A percentile compares a stretch with the other conserved stretches of the same genome.
phyloP scores from a whole-genome alignment of 2,329 filamentous ascomycete species.

The Apiospora marii region DNA sequence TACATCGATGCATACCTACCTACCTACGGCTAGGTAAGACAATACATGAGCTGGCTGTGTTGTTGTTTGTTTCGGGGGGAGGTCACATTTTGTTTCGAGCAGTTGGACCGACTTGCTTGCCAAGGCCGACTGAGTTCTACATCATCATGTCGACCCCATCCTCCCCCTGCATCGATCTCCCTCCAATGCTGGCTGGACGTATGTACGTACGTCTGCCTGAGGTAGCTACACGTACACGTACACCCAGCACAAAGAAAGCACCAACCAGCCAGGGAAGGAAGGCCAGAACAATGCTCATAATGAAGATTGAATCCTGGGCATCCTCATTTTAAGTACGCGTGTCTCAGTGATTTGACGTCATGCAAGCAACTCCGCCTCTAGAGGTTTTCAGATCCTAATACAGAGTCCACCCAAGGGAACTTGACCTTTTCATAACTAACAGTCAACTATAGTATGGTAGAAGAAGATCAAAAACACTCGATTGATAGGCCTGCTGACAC shows the following conservation, averaged over 20 bases:
- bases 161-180: background rate
- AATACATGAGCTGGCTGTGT: background rate
- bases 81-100: background rate
- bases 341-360: slow-evolving; percentile 5
- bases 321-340: slow-evolving; percentile 18
- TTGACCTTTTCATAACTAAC: no score
- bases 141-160: background rate
- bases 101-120: background rate
- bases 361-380: background rate
- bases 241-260: background rate
- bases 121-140: slow-evolving; percentile 8
- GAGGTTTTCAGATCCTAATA: background rate
- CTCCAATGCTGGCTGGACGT: background rate
- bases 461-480: no score
- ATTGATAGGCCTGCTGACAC: no score
- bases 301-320: background rate
- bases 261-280: background rate
- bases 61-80: background rate
- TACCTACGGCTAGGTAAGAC: background rate
- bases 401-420: no score
- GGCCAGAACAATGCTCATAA: background rate
- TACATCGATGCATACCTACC: no score
- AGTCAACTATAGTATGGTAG: background rate
- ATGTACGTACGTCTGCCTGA: background rate
- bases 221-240: background rate